These are phyloP conservation scores for Aureobasidium sp. DNA, from an alignment of 2,329 filamentous ascomycete genomes.

Conservation along the genomic window DNA sequence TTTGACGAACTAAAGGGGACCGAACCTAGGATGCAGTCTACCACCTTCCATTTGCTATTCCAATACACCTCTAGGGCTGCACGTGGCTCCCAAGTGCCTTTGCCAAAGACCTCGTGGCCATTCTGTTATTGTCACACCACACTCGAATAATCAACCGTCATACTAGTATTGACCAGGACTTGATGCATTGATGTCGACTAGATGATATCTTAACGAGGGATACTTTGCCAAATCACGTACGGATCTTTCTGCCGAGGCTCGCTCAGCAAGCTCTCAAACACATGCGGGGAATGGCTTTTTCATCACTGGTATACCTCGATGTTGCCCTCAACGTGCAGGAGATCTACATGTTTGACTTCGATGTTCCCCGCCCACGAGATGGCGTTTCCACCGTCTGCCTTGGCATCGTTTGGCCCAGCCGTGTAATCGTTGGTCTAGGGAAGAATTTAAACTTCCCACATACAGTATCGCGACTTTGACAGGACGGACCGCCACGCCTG, in stretches of 20 bases:
- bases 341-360: constrained; percentile 3
- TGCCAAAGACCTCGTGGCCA: background rate
- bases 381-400: background rate
- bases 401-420: background rate
- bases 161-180: no score
- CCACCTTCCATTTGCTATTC: background rate
- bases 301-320: no score
- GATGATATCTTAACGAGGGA: no score
- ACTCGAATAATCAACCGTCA: no score
- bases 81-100: background rate
- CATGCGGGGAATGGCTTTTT: background rate
- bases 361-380: background rate
- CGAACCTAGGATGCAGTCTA: no score
- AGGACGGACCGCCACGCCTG: background rate
- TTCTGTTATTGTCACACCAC: no score
- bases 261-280: background rate
- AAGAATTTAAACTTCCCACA: background rate
- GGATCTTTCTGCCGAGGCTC: background rate
- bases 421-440: background rate
- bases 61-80: background rate
- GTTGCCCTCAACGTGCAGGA: background rate
- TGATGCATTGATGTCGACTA: no score
- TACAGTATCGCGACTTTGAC: constrained; percentile 3
- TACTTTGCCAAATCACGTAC: no score
- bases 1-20: no score